Percentiles rank a stretch among this genome's conserved stretches.
Evolutionary conservation across 768 basidiomycete species (phyloP).

Genomic region (Crassisporium funariophilum): DNA sequence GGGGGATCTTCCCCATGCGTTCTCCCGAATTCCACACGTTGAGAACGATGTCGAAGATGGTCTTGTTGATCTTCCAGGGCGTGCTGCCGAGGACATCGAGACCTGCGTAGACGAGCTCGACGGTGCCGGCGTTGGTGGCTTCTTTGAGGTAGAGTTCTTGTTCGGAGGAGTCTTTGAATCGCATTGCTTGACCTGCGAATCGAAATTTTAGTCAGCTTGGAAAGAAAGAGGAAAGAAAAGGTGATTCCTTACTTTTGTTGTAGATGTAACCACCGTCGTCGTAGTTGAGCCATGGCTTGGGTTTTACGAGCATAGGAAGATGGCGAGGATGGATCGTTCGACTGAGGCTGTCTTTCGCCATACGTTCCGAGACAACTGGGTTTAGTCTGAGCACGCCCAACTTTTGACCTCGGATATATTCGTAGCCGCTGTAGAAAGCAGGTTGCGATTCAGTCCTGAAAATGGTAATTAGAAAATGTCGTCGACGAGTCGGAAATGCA

Average conservation of each 20-base stretch:
- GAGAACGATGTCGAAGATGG: slow-evolving; percentile 73
- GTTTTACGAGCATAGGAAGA: slow-evolving; percentile 92
- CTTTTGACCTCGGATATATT: slow-evolving; percentile 91
- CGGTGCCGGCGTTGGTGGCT: slow-evolving; percentile 71
- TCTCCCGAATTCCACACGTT: slow-evolving; percentile 88
- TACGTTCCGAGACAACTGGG: slow-evolving; percentile 70
- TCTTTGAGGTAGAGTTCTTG: slow-evolving; percentile 77
- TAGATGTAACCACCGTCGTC: slow-evolving; percentile 84
- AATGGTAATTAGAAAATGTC: slow-evolving; percentile 8
- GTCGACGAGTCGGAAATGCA: slow-evolving; percentile 1
- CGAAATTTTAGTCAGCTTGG: slow-evolving; percentile 8
- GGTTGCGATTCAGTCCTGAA: slow-evolving; percentile 76
- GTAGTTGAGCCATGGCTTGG: slow-evolving; percentile 81
- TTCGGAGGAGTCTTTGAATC: slow-evolving; percentile 88
- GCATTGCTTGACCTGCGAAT: slow-evolving; percentile 72
- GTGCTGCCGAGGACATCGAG: slow-evolving; percentile 90
- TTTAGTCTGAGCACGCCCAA: slow-evolving; percentile 92
- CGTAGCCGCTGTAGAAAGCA: slow-evolving; percentile 90
- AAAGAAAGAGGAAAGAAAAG: neutral
- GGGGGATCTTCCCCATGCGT: slow-evolving; percentile 82
- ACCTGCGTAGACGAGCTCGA: slow-evolving; percentile 85
- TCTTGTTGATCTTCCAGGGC: slow-evolving; percentile 86
- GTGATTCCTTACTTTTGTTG: slow-evolving; percentile 59
- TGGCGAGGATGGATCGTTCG: slow-evolving; percentile 88
- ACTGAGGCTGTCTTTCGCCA: slow-evolving; percentile 72